A percentile compares a stretch with the other conserved stretches of the same genome.
Evolutionary conservation across 2,329 filamentous ascomycete species (phyloP).

Genomic region (Paracamarosporium sp.): DNA sequence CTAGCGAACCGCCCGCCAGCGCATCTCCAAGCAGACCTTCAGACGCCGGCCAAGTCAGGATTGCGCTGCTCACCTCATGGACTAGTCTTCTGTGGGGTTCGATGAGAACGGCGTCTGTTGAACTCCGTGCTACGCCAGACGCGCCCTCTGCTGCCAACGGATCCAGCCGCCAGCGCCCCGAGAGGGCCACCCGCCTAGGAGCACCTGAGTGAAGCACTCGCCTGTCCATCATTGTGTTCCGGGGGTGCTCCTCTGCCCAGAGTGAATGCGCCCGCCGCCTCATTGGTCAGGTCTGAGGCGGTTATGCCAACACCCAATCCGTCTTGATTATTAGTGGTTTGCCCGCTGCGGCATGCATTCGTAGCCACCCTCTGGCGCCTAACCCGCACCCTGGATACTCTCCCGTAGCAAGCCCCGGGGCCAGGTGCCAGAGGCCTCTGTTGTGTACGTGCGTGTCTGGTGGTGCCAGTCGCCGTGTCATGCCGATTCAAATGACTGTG

Average conservation of each 20-base stretch:
- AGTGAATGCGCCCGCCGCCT: slow-evolving; percentile 27
- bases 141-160: slow-evolving; percentile 39
- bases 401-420: slow-evolving; percentile 37
- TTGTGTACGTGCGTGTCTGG: slow-evolving; percentile 22
- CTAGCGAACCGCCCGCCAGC: slow-evolving; percentile 6
- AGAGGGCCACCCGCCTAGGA: background rate
- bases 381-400: slow-evolving; percentile 36
- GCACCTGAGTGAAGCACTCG: slow-evolving; percentile 12
- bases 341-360: slow-evolving; percentile 36
- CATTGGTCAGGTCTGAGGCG: slow-evolving; percentile 34
- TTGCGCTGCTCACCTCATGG: slow-evolving; percentile 3
- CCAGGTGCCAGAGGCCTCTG: slow-evolving; percentile 28
- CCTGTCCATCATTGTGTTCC: slow-evolving; percentile 38
- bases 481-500: background rate
- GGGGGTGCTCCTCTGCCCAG: slow-evolving; percentile 29
- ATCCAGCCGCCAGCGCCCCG: slow-evolving; percentile 34
- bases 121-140: slow-evolving; percentile 45
- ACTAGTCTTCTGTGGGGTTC: background rate
- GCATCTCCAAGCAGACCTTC: background rate
- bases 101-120: slow-evolving; percentile 29
- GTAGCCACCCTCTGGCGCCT: slow-evolving; percentile 35
- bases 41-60: slow-evolving; percentile 3
- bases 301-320: slow-evolving; percentile 26
- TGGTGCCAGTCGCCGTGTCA: slow-evolving; percentile 22
- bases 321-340: slow-evolving; percentile 25